phyloP scores from a whole-genome alignment of 73 alveolate species.

The Uronychia setigera region DNA sequence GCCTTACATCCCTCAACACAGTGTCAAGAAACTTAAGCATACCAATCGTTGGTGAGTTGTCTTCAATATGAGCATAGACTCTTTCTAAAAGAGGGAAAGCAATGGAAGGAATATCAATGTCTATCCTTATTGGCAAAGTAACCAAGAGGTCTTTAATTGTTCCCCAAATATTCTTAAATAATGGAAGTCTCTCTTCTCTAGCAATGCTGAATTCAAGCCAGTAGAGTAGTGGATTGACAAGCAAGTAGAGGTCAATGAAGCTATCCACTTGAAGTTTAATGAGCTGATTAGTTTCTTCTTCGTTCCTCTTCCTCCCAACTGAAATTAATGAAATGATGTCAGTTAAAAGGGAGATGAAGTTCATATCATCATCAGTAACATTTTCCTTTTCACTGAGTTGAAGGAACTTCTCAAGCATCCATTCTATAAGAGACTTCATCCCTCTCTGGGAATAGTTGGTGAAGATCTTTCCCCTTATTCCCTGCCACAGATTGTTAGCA shows the following conservation, averaged over 20 bases:
- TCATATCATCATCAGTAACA: conserved; percentile 44
- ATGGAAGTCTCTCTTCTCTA: conserved; percentile 66
- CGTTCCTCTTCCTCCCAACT: conserved; percentile 45
- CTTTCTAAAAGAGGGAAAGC: conserved; percentile 48
- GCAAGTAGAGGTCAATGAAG: conserved; percentile 55
- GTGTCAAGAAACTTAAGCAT: conserved; percentile 65
- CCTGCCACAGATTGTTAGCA: conserved; percentile 39
- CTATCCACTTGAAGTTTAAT: conserved; percentile 41
- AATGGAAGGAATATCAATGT: conserved; percentile 49
- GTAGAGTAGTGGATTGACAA: conserved; percentile 57
- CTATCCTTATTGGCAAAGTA: conserved; percentile 54
- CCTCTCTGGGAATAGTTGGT: conserved; percentile 68
- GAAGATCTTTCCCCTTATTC: conserved; percentile 62
- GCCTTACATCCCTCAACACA: conserved; percentile 50
- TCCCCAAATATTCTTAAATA: conserved; percentile 53
- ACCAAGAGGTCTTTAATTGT: conserved; percentile 63
- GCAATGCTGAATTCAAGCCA: conserved; percentile 66
- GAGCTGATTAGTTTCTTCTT: conserved; percentile 65
- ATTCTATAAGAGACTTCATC: conserved; percentile 44
- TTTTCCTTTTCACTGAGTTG: conserved; percentile 45
- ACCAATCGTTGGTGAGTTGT: conserved; percentile 43
- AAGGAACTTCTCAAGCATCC: conserved; percentile 54
- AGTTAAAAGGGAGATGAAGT: conserved; percentile 7
- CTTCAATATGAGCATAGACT: conserved; percentile 25
- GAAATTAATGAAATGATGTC: conserved; percentile 60